phyloP scores from a whole-genome alignment of 352 stramenopile genomes.

The Thalassiosira hispida region DNA sequence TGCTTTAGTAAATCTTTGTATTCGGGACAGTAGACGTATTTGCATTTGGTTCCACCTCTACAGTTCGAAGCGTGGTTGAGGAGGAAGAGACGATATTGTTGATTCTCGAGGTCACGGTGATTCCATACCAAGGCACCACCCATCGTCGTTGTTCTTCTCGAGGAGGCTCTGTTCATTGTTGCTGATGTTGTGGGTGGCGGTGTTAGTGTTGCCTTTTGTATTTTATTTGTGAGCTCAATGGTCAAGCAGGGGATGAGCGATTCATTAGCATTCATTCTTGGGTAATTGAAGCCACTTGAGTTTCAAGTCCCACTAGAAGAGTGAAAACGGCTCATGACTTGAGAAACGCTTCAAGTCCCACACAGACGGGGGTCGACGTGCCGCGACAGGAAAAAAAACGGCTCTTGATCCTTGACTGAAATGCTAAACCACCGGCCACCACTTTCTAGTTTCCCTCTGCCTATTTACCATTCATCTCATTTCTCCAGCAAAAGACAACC shows the following conservation, averaged over 20 bases:
- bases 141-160: not conserved
- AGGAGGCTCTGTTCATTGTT: not conserved
- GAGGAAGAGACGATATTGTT: slow-evolving; percentile 18
- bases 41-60: slow-evolving; percentile 4
- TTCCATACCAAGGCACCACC: not conserved
- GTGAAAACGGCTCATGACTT: no score
- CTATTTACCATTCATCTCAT: no score
- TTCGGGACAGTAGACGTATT: slow-evolving; percentile 19
- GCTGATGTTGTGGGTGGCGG: not conserved
- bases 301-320: no score
- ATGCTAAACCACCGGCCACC: no score
- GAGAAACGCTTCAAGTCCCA: no score
- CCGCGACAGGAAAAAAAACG: no score
- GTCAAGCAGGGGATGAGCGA: no score
- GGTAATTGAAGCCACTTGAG: not conserved
- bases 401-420: no score
- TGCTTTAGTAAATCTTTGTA: slow-evolving; percentile 24
- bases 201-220: not conserved
- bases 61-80: slow-evolving; percentile 16
- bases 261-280: slow-evolving; percentile 1
- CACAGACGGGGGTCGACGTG: no score
- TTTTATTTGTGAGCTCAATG: no score
- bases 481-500: no score
- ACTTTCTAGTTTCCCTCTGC: no score
- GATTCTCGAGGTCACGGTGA: not conserved